Conservation (phyloP, 1,284 basidiomycete species). For the Heterobasidion irregulare region DNA sequence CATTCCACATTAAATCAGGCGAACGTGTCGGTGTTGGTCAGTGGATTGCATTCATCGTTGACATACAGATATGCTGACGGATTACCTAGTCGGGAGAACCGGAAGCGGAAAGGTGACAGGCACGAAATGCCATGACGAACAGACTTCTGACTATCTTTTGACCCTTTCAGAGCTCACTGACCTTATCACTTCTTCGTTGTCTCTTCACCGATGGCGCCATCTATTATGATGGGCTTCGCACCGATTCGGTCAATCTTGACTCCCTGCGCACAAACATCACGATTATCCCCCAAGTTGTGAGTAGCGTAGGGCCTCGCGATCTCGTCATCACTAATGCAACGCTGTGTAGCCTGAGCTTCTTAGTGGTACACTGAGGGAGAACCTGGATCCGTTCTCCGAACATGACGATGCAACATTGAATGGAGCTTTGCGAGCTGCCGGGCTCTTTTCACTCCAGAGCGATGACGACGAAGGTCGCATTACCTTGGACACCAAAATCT, state of each 20-base stretch:
- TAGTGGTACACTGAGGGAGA: slow-evolving; percentile 46
- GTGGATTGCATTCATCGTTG: slow-evolving; percentile 7
- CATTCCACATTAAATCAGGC: slow-evolving; percentile 38
- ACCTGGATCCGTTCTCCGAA: slow-evolving; percentile 66
- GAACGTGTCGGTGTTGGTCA: slow-evolving; percentile 42
- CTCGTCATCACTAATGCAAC: background rate
- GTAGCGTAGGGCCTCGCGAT: slow-evolving; percentile 2
- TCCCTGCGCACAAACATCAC: slow-evolving; percentile 38
- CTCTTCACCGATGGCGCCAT: slow-evolving; percentile 37
- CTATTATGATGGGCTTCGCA: slow-evolving; percentile 24
- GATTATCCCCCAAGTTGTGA: slow-evolving; percentile 35
- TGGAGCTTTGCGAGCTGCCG: slow-evolving; percentile 44
- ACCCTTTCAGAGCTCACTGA: slow-evolving; percentile 29
- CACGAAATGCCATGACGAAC: background rate
- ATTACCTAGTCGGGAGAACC: slow-evolving; percentile 55
- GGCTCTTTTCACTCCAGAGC: slow-evolving; percentile 41
- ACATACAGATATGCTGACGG: background rate
- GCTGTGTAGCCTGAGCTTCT: slow-evolving; percentile 50
- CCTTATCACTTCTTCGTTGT: slow-evolving; percentile 29
- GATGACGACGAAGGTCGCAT: slow-evolving; percentile 41
- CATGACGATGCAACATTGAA: slow-evolving; percentile 61
- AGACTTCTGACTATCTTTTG: background rate
- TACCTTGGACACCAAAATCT: slow-evolving; percentile 41
- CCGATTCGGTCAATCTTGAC: slow-evolving; percentile 50
- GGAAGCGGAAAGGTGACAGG: slow-evolving; percentile 61